A percentile compares a stretch with the other conserved stretches of the same genome.
Conservation (phyloP, 1,139 yeast genomes). For the Kodamaea anthophila region DNA sequence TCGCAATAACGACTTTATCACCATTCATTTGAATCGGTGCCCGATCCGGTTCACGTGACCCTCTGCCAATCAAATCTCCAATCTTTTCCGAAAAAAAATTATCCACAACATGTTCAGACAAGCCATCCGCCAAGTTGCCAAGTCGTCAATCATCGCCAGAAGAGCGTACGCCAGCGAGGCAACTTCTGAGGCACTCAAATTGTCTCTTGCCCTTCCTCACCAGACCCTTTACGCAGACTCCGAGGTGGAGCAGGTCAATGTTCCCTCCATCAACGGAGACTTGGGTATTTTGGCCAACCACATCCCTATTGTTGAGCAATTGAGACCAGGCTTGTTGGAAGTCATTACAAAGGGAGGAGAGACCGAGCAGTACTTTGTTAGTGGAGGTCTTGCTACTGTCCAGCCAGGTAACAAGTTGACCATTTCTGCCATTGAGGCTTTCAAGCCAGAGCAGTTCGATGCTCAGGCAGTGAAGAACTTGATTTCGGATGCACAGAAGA, state of each 20-base stretch:
- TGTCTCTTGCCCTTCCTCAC: constrained; percentile 89
- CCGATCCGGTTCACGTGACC: constrained; percentile 2
- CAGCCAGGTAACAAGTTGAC: constrained; percentile 91
- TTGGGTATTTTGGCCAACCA: constrained; percentile 97
- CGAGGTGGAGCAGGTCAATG: constrained; percentile 80
- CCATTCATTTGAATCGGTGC: too few species aligned
- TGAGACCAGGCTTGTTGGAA: constrained; percentile 94
- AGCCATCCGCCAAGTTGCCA: constrained; percentile 59
- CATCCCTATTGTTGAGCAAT: constrained; percentile 96
- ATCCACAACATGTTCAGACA: constrained; percentile 56
- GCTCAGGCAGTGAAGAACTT: constrained; percentile 72
- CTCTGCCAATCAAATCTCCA: constrained; percentile 23
- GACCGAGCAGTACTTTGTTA: constrained; percentile 76
- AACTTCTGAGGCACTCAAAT: constrained; percentile 66
- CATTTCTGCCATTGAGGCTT: constrained; percentile 94
- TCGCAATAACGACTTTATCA: too few species aligned
- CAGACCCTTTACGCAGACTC: constrained; percentile 51
- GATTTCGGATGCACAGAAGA: constrained; percentile 93
- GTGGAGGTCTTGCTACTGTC: constrained; percentile 97
- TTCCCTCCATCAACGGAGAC: constrained; percentile 94
- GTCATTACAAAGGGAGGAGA: constrained; percentile 75
- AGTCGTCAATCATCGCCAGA: constrained; percentile 59
- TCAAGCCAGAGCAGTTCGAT: constrained; percentile 85
- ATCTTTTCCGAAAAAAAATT: constrained; percentile 5
- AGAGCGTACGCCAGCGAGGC: constrained; percentile 91